Percentiles rank a stretch among this genome's conserved stretches.
Evolutionary conservation across 2,329 filamentous ascomycete species (phyloP).

Genomic region (Orbilia blumenaviensis): DNA sequence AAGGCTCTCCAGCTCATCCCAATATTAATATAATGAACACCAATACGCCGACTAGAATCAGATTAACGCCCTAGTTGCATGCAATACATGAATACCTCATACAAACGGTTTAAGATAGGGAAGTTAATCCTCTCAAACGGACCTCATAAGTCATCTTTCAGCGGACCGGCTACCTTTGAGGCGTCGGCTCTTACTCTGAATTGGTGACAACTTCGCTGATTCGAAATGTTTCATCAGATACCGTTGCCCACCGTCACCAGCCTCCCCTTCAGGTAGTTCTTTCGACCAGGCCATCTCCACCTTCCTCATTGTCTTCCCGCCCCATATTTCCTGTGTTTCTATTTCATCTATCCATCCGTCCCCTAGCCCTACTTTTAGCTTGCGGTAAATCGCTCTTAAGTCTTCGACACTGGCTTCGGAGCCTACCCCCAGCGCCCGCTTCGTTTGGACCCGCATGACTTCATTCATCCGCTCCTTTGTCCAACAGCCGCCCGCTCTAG

Average conservation of each 20-base stretch:
- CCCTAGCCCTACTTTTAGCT: background rate
- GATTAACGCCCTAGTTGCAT: too few species aligned
- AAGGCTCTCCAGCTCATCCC: too few species aligned
- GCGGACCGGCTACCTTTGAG: background rate
- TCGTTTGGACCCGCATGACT: conserved; percentile 22
- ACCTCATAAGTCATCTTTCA: background rate
- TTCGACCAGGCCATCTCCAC: conserved; percentile 19
- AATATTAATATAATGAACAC: too few species aligned
- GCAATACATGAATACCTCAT: too few species aligned
- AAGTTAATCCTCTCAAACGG: too few species aligned
- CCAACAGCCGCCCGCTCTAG: conserved; percentile 19
- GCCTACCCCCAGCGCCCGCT: background rate
- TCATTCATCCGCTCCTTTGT: conserved; percentile 10
- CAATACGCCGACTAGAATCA: too few species aligned
- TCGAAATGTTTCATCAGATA: conserved; percentile 21
- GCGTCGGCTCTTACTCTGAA: background rate
- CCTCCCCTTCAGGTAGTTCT: background rate
- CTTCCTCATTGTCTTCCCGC: background rate
- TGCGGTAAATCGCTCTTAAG: conserved; percentile 32
- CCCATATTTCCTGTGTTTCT: background rate
- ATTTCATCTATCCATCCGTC: conserved; percentile 37
- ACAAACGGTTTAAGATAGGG: too few species aligned
- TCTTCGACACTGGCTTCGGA: conserved; percentile 7
- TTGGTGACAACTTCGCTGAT: background rate
- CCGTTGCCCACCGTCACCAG: background rate